A percentile compares a stretch with the other conserved stretches of the same genome.
Evolutionary conservation across 805 yeast genomes (phyloP).

Genomic region (Yarrowia sp.): DNA sequence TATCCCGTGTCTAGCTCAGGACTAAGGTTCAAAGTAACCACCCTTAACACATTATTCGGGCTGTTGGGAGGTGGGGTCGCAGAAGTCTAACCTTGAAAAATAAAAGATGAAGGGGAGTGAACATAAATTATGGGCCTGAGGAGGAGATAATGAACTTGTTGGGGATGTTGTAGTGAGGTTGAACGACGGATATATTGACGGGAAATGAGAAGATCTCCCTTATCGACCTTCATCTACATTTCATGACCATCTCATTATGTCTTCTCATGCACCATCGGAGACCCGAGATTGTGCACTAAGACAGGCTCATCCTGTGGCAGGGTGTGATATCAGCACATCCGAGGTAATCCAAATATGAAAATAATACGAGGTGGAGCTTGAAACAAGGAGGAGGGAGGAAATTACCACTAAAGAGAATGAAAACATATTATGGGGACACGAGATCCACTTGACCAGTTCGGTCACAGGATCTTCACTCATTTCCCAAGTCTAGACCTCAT

Average conservation of each 20-base stretch:
- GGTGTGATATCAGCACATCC: conserved; percentile 4
- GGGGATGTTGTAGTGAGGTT: too few species aligned
- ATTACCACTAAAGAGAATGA: too few species aligned
- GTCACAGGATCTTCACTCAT: too few species aligned
- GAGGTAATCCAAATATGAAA: conserved; percentile 1
- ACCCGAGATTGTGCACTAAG: background rate
- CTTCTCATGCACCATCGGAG: conserved; percentile 4
- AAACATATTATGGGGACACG: too few species aligned
- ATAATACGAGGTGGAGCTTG: too few species aligned
- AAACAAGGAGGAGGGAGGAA: too few species aligned
- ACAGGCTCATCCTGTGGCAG: conserved; percentile 11
- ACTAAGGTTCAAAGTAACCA: background rate
- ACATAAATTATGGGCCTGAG: background rate
- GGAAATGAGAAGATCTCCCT: background rate
- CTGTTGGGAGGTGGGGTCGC: conserved; percentile 32
- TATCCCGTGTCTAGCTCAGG: background rate
- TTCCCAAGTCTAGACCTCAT: too few species aligned
- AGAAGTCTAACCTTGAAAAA: conserved; percentile 1
- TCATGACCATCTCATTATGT: too few species aligned
- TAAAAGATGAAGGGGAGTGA: background rate
- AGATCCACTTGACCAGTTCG: too few species aligned
- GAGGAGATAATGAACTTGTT: too few species aligned
- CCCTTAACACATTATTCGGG: conserved; percentile 6
- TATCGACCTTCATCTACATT: too few species aligned
- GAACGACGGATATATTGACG: too few species aligned